Evolutionary conservation across 805 yeast species (phyloP), one percentile per base, ranked within the genome.

Genomic region (Metschnikowia vanudenii): DNA sequence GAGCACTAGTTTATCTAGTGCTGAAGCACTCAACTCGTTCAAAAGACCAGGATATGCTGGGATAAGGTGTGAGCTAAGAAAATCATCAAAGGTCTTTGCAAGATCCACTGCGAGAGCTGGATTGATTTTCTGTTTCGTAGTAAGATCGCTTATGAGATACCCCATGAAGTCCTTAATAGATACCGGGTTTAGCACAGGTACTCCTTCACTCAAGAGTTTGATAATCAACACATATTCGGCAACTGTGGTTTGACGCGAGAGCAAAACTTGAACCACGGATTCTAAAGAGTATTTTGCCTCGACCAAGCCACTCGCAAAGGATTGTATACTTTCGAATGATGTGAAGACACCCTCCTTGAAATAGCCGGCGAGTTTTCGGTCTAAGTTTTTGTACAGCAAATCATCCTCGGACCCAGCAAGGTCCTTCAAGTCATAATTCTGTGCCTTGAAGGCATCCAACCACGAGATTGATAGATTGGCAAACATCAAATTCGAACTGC

Each of bases 391-490:
- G 44, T 47, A 57, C 14, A 45, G 41, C n/a, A 63, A 44, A 3
- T 52, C 39, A 1, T 48, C 43, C n/a, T 47, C 48, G 2, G 26
- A 24, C 1, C 45, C 47, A 1, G 57, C 47, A 6, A 64, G 24
- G 2, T 54, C 55, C 4, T 35, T 16, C 29, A 71, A 53, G 5
- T 40, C 18, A 3, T 30, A 28, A 5, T 58, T 58, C 34, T 55
- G 57, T 5, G 55, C 37, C 34, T 63, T 61, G 49, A 65, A 65
- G 1, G 51, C 47, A 12, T 64, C 58, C 17, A 63, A 47, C 72
- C 75, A 72, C 16, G 57, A 57, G 3, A 47, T 50, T 0, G 65
- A 57, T 11, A 65, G 54, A 30, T 60, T 58, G 10, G 67, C 57
- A 51, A 63, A 69, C 29, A 58, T 54, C 36, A 71, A 53, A 1